Percentiles rank a stretch among this genome's conserved stretches.
These are phyloP conservation scores for Xylariaceae sp. DNA, from an alignment of 2,329 filamentous ascomycete genomes.

Conservation along the genomic window DNA sequence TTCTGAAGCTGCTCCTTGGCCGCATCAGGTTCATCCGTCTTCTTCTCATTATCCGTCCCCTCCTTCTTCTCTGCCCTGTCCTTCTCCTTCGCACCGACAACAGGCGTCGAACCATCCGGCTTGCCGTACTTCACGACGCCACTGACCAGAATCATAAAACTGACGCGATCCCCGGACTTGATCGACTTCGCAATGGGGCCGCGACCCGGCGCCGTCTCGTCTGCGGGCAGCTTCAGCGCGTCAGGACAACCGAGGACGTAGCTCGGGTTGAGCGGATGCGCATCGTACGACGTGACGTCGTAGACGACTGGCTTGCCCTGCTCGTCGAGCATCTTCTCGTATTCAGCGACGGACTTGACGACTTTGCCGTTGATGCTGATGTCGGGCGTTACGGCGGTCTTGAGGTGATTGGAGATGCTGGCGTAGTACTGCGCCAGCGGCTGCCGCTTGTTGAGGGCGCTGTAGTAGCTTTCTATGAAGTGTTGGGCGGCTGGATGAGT, in stretches of 20 bases:
- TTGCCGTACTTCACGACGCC: constrained; percentile 13
- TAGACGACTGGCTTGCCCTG: constrained; percentile 52
- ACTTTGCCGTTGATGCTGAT: constrained; percentile 79
- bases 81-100: no score
- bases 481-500: constrained; percentile 56
- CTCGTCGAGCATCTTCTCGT: constrained; percentile 62
- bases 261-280: constrained; percentile 68
- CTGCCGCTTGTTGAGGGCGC: constrained; percentile 58
- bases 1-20: constrained; percentile 42
- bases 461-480: constrained; percentile 72
- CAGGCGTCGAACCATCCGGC: constrained; percentile 33
- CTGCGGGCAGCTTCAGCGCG: constrained; percentile 23
- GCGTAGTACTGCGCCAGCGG: constrained; percentile 67
- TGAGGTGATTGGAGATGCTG: constrained; percentile 49
- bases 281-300: constrained; percentile 71
- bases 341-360: constrained; percentile 52
- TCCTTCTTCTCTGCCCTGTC: no score
- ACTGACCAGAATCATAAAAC: constrained; percentile 66
- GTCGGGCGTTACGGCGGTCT: constrained; percentile 51
- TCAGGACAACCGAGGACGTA: constrained; percentile 55
- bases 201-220: constrained; percentile 17
- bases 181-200: constrained; percentile 13
- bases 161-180: constrained; percentile 54
- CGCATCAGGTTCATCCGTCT: constrained; percentile 36
- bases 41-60: neutral